These are phyloP conservation scores for Aureoboletus auriporus DNA, from an alignment of 768 basidiomycete genomes.

Conservation along the genomic window DNA sequence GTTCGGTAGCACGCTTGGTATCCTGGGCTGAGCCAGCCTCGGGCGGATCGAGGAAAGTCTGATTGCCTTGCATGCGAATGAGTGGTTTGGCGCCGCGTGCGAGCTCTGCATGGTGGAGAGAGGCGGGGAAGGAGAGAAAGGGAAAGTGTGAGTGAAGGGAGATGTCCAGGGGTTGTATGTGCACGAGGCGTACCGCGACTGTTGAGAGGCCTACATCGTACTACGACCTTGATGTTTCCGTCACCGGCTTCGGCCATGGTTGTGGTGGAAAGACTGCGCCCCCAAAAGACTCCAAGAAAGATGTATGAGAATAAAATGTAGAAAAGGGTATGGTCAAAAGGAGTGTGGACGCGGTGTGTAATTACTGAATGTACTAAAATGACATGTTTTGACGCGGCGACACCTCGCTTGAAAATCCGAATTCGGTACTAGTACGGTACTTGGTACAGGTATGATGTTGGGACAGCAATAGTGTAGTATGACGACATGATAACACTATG, in stretches of 20 bases:
- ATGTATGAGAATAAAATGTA: neutral
- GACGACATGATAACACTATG: neutral
- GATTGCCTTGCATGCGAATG: constrained; percentile 92
- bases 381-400: constrained; percentile 13
- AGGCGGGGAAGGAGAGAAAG: neutral
- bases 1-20: constrained; percentile 81
- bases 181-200: constrained; percentile 64
- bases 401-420: constrained; percentile 19
- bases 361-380: neutral
- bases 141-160: constrained; percentile 2
- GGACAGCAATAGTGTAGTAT: neutral
- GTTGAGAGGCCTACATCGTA: constrained; percentile 96
- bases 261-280: constrained; percentile 14
- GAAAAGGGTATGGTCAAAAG: constrained; percentile 6
- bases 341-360: constrained; percentile 6
- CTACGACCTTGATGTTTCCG: constrained; percentile 89
- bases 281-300: constrained; percentile 12
- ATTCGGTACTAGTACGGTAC: constrained; percentile 3
- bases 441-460: neutral
- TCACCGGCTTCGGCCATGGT: constrained; percentile 75
- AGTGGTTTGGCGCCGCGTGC: constrained; percentile 91
- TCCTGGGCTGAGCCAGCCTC: constrained; percentile 66
- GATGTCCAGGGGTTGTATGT: neutral
- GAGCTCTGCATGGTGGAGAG: constrained; percentile 55
- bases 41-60: constrained; percentile 90